Percentiles rank a stretch among this genome's conserved stretches.
These are phyloP conservation scores for Cercophora samala DNA, from an alignment of 495 filamentous ascomycete genomes.

Conservation along the genomic window DNA sequence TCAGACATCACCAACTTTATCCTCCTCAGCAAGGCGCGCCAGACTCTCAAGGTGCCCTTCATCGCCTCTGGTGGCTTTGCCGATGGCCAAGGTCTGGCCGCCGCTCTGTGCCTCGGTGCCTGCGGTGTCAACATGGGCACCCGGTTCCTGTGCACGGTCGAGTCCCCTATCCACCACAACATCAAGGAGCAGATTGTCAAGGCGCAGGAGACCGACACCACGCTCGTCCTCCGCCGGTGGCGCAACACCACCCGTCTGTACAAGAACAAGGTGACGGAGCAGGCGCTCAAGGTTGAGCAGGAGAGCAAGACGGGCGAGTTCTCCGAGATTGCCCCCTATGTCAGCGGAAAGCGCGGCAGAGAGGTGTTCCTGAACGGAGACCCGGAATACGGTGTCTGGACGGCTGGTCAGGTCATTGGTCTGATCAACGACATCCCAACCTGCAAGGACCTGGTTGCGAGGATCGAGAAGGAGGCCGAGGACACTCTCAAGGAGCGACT, in stretches of 20 bases:
- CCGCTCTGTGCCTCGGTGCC: conserved; percentile 84
- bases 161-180: conserved; percentile 87
- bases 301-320: conserved; percentile 88
- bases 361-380: conserved; percentile 94
- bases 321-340: conserved; percentile 80
- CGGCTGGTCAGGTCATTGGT: conserved; percentile 63
- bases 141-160: conserved; percentile 88
- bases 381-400: conserved; percentile 79
- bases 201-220: conserved; percentile 85
- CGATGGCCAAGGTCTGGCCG: conserved; percentile 89
- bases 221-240: conserved; percentile 85
- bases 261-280: conserved; percentile 79
- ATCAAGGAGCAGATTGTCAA: conserved; percentile 91
- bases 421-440: conserved; percentile 64
- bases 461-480: conserved; percentile 62
- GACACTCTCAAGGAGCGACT: conserved; percentile 46
- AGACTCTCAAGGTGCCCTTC: conserved; percentile 82
- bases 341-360: conserved; percentile 87
- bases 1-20: conserved; percentile 98
- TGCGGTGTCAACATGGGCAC: conserved; percentile 98
- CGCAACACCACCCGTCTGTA: conserved; percentile 87
- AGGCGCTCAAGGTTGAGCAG: conserved; percentile 76
- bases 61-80: conserved; percentile 95
- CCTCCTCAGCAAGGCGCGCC: conserved; percentile 78
- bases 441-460: conserved; percentile 51